A percentile compares a stretch with the other conserved stretches of the same genome.
Conservation (phyloP, 306 rosid species). For the Cucurbita moschata region DNA sequence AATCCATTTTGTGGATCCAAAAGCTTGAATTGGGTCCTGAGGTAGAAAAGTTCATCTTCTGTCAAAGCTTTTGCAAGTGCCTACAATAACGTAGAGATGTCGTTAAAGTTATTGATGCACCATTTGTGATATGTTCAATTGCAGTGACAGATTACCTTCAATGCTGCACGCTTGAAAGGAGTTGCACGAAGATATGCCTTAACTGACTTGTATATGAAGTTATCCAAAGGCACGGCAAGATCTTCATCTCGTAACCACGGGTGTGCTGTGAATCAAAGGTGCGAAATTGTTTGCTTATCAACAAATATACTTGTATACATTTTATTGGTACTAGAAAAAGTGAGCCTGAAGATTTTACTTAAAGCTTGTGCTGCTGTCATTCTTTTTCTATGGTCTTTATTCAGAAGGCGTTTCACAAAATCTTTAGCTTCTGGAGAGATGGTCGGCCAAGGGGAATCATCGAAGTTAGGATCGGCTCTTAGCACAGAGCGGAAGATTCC, state of each 20-base stretch:
- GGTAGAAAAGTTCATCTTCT: conserved; percentile 72
- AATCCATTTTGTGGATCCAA: conserved; percentile 68
- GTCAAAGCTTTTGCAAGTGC: conserved; percentile 77
- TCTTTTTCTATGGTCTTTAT: conserved; percentile 91
- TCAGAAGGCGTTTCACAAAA: conserved; percentile 81
- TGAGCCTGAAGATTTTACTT: conserved; percentile 23
- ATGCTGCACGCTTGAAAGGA: conserved; percentile 70
- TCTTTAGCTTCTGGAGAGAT: conserved; percentile 88
- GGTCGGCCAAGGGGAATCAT: conserved; percentile 86
- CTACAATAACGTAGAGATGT: conserved; percentile 27
- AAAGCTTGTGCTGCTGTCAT: conserved; percentile 96
- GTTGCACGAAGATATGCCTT: conserved; percentile 61
- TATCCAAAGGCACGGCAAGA: conserved; percentile 57
- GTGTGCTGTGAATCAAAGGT: conserved; percentile 60
- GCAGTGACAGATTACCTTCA: conserved; percentile 40
- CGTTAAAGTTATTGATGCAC: background rate
- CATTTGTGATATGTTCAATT: background rate
- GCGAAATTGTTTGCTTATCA: background rate
- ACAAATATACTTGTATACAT: background rate
- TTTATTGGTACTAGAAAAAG: background rate
- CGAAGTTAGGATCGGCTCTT: conserved; percentile 84
- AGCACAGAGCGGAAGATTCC: conserved; percentile 94
- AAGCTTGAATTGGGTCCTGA: conserved; percentile 61
- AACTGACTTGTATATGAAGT: conserved; percentile 64
- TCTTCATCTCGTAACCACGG: conserved; percentile 80